Evolutionary conservation across 768 basidiomycete species (phyloP).

Genomic region (Leccinum subtestaceum): DNA sequence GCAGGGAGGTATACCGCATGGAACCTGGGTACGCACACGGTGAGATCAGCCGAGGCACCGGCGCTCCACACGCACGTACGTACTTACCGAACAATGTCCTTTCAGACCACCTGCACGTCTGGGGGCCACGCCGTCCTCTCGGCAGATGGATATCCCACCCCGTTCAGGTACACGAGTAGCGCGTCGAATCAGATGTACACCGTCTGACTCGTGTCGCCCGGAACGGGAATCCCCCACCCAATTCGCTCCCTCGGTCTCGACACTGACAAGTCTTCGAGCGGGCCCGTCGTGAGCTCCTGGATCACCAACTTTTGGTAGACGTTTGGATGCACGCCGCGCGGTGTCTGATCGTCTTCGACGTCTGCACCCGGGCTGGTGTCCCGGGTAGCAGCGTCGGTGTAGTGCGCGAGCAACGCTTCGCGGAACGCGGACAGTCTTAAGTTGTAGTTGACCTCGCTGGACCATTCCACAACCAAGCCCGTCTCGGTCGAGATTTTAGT

Average conservation of each 20-base stretch:
- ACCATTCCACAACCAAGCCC: constrained; percentile 78
- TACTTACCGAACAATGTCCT: constrained; percentile 78
- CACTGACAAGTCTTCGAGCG: constrained; percentile 75
- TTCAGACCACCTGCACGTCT: constrained; percentile 84
- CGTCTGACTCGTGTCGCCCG: constrained; percentile 73
- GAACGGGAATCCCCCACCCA: constrained; percentile 83
- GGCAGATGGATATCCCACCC: constrained; percentile 53
- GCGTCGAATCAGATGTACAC: constrained; percentile 97
- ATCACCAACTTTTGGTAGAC: constrained; percentile 56
- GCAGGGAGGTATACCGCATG: constrained; percentile 89
- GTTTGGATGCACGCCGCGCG: constrained; percentile 50
- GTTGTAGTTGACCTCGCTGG: constrained; percentile 85
- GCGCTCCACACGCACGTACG: not conserved
- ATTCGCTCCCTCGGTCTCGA: constrained; percentile 76
- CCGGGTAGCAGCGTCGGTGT: constrained; percentile 29
- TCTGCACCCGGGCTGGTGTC: constrained; percentile 2
- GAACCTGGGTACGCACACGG: constrained; percentile 45
- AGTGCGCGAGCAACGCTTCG: constrained; percentile 51
- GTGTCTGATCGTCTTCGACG: constrained; percentile 6
- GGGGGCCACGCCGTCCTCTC: constrained; percentile 62
- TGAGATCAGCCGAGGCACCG: not conserved
- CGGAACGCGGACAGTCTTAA: constrained; percentile 74
- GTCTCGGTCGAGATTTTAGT: constrained; percentile 63
- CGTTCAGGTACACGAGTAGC: constrained; percentile 78
- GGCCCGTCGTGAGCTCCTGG: constrained; percentile 36